phyloP scores from a whole-genome alignment of 306 rosid species.

The Urtica urens region DNA sequence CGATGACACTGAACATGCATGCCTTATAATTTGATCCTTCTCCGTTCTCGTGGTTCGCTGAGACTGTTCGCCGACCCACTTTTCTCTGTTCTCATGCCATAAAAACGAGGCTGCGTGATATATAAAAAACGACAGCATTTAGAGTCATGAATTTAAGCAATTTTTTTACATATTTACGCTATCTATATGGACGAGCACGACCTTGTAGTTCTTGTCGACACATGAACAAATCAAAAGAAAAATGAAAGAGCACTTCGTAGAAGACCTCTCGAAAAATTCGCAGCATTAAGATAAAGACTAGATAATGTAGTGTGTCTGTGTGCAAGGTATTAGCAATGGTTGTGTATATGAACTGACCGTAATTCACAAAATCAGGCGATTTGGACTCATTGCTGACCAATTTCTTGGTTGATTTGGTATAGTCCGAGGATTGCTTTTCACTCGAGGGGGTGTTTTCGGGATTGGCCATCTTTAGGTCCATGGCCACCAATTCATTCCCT shows the following conservation, averaged over 20 bases:
- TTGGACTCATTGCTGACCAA: slow-evolving; percentile 35
- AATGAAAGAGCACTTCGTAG: no score
- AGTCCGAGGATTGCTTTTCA: slow-evolving; percentile 38
- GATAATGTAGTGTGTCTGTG: no score
- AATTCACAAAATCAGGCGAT: slow-evolving; percentile 53
- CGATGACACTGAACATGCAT: no score
- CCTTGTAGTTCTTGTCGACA: no score
- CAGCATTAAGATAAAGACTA: no score
- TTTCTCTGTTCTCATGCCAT: slow-evolving; percentile 82
- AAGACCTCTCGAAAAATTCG: no score
- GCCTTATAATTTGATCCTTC: slow-evolving; percentile 85
- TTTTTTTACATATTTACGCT: no score
- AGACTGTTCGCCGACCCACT: slow-evolving; percentile 72
- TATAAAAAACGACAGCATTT: slow-evolving; percentile 15
- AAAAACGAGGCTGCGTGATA: slow-evolving; percentile 50
- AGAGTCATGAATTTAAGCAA: no score
- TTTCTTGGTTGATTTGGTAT: slow-evolving; percentile 33
- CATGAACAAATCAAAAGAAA: no score
- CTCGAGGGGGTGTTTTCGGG: slow-evolving; percentile 41
- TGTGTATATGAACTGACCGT: slow-evolving; percentile 45
- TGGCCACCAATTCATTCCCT: slow-evolving; percentile 32
- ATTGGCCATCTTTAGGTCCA: slow-evolving; percentile 47
- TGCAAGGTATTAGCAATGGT: no score
- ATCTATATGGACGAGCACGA: no score
- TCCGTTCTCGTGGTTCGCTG: slow-evolving; percentile 37